These are phyloP conservation scores for Stentor roeselii DNA, from an alignment of 73 alveolate genomes.

Conservation along the genomic window DNA sequence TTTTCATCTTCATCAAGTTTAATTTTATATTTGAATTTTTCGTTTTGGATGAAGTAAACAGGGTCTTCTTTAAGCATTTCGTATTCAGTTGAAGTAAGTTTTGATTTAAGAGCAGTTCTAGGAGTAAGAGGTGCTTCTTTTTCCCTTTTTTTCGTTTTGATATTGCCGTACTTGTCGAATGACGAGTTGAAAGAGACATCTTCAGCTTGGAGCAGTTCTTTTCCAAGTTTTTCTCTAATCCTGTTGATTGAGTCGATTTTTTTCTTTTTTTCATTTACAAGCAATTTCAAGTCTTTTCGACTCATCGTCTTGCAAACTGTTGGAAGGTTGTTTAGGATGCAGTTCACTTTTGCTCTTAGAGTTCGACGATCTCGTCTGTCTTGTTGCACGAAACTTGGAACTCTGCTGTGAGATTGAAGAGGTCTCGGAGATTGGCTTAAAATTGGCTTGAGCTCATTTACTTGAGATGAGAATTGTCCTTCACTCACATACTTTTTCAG, in stretches of 20 bases:
- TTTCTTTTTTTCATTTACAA: background rate
- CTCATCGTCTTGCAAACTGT: background rate
- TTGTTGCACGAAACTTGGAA: no score
- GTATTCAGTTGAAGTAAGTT: background rate
- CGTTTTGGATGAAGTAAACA: background rate
- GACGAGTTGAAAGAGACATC: background rate
- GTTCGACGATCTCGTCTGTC: background rate
- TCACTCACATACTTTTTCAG: background rate
- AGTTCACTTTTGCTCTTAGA: background rate
- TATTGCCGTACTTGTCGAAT: background rate
- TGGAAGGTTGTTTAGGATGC: background rate
- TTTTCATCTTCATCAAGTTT: background rate
- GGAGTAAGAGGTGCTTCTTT: background rate
- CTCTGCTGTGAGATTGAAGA: no score
- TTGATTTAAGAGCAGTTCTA: background rate
- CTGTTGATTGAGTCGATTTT: background rate
- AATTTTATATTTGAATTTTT: no score
- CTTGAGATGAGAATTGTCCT: no score
- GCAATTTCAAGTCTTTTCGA: no score
- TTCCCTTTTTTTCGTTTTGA: no score
- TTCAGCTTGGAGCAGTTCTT: background rate
- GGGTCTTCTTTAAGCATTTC: slow-evolving; percentile 10
- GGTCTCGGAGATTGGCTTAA: no score
- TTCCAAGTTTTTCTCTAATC: background rate
- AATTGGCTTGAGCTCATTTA: no score